A percentile compares a stretch with the other conserved stretches of the same genome.
phyloP scores from a whole-genome alignment of 352 stramenopile species.

The Phytophthora foliorum region DNA sequence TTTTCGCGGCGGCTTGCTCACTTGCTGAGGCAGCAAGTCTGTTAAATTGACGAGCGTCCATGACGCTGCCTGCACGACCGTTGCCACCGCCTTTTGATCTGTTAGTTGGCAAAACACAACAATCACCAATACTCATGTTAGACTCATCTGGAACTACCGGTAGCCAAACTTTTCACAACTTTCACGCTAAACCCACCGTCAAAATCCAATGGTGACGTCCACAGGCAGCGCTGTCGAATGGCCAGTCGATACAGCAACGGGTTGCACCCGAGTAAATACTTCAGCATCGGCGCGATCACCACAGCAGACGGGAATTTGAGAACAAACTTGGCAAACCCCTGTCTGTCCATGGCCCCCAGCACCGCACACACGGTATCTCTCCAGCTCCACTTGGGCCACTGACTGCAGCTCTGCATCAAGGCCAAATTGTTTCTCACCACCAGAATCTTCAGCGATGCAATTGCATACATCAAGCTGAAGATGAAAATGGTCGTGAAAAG shows the following conservation, averaged over 20 bases:
- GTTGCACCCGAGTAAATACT: constrained; percentile 56
- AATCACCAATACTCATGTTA: not conserved
- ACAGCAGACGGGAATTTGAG: constrained; percentile 46
- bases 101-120: not conserved
- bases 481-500: constrained; percentile 36
- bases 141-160: not conserved
- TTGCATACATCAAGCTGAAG: constrained; percentile 34
- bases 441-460: constrained; percentile 42
- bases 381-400: constrained; percentile 48
- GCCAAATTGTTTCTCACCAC: constrained; percentile 37
- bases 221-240: constrained; percentile 47
- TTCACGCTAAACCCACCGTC: constrained; percentile 24
- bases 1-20: constrained; percentile 37
- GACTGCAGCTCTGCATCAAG: constrained; percentile 42
- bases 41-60: constrained; percentile 43
- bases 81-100: constrained; percentile 47
- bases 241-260: constrained; percentile 49
- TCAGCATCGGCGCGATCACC: constrained; percentile 48
- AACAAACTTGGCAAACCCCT: constrained; percentile 46
- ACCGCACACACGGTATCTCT: constrained; percentile 39
- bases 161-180: not conserved
- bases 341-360: constrained; percentile 45
- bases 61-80: constrained; percentile 39
- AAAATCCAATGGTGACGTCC: constrained; percentile 47
- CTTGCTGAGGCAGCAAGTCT: constrained; percentile 29